Conservation (phyloP, 495 filamentous ascomycete genomes). For the Aspergillus diversus region DNA sequence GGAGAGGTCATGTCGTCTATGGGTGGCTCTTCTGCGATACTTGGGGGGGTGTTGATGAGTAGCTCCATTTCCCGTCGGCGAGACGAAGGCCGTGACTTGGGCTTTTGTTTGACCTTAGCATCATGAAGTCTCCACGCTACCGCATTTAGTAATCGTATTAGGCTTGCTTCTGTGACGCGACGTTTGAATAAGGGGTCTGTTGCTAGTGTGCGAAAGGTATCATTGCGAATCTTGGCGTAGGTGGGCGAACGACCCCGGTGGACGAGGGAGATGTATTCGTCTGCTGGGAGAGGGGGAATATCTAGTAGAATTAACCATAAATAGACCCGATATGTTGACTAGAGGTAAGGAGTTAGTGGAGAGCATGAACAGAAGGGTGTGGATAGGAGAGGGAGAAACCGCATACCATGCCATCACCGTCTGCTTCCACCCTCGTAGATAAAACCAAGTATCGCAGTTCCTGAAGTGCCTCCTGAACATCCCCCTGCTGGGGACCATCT, state of each 20-base stretch:
- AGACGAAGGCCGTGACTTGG: slow-evolving; percentile 43
- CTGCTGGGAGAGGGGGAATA: slow-evolving; percentile 78
- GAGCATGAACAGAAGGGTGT: not conserved
- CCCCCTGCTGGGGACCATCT: slow-evolving; percentile 72
- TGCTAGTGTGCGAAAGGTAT: slow-evolving; percentile 93
- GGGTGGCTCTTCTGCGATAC: slow-evolving; percentile 42
- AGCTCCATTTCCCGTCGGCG: slow-evolving; percentile 45
- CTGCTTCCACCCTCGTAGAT: slow-evolving; percentile 76
- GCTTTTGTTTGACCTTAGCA: slow-evolving; percentile 52
- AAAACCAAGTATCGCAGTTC: slow-evolving; percentile 78
- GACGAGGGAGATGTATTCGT: slow-evolving; percentile 85
- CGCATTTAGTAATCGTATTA: slow-evolving; percentile 95
- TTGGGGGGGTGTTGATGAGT: slow-evolving; percentile 46
- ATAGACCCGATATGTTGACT: slow-evolving; percentile 95
- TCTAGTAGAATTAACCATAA: slow-evolving; percentile 92
- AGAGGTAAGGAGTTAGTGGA: slow-evolving; percentile 20
- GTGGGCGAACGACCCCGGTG: slow-evolving; percentile 91
- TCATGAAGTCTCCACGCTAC: slow-evolving; percentile 93
- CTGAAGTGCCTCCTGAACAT: slow-evolving; percentile 67
- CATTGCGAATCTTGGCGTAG: slow-evolving; percentile 96
- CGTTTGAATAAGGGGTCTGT: slow-evolving; percentile 96
- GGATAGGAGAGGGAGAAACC: slow-evolving; percentile 18
- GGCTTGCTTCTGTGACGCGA: slow-evolving; percentile 89
- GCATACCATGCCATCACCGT: slow-evolving; percentile 86
- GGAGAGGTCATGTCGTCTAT: slow-evolving; percentile 21